phyloP scores from a whole-genome alignment of 2,329 filamentous ascomycete genomes.

The Penicillium sp. region DNA sequence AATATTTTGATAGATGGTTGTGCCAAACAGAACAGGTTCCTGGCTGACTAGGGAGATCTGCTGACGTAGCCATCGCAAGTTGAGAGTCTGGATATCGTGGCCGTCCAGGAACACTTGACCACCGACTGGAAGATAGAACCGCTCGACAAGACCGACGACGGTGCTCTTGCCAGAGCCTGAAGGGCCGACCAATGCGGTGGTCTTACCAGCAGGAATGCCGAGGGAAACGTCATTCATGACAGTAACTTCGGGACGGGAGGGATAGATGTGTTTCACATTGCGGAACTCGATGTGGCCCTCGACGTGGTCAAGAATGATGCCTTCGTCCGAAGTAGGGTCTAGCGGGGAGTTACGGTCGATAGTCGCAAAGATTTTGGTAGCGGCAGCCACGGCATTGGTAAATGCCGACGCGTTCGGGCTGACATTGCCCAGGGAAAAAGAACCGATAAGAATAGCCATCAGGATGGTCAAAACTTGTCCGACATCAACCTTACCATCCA shows the following conservation, averaged over 20 bases:
- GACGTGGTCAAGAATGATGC: conserved; percentile 69
- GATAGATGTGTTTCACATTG: conserved; percentile 88
- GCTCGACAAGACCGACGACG: conserved; percentile 86
- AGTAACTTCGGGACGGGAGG: conserved; percentile 82
- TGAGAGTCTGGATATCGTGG: conserved; percentile 74
- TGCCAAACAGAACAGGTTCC: conserved; percentile 86
- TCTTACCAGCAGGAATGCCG: conserved; percentile 80
- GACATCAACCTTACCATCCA: conserved; percentile 63
- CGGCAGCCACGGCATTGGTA: conserved; percentile 75
- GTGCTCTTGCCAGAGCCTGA: conserved; percentile 95
- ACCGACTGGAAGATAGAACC: conserved; percentile 86
- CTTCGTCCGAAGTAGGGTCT: conserved; percentile 68
- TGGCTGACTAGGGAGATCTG: conserved; percentile 92
- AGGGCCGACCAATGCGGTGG: conserved; percentile 87
- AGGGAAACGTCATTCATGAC: conserved; percentile 84
- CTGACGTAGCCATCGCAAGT: conserved; percentile 85
- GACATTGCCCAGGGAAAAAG: conserved; percentile 85
- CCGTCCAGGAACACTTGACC: conserved; percentile 80
- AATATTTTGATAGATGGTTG: conserved; percentile 87
- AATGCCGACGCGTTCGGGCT: conserved; percentile 85
- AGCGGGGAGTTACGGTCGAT: conserved; percentile 86
- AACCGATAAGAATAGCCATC: conserved; percentile 88
- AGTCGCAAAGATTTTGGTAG: conserved; percentile 87
- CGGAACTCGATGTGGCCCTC: conserved; percentile 76
- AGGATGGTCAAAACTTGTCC: conserved; percentile 77